phyloP scores from a whole-genome alignment of 495 filamentous ascomycete genomes.

The Tuber aestivum region DNA sequence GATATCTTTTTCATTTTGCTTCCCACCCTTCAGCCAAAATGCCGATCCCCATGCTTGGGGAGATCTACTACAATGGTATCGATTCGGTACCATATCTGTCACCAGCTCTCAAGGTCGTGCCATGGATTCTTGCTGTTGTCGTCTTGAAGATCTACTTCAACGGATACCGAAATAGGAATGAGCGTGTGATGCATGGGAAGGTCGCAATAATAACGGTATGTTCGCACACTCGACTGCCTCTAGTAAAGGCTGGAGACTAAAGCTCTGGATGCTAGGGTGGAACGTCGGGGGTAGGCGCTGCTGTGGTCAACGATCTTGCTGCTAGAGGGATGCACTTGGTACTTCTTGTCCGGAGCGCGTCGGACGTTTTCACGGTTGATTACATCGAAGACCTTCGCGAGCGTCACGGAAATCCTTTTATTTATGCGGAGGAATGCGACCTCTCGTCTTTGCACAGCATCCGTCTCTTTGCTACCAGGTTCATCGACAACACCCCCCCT shows the following conservation, averaged over 20 bases:
- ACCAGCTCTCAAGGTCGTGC: conserved; percentile 54
- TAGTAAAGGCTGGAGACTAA: conserved; percentile 18
- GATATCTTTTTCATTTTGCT: conserved; percentile 3
- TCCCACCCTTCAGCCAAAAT: conserved; percentile 48
- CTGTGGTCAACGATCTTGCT: conserved; percentile 66
- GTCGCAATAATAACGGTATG: conserved; percentile 84
- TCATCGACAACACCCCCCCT: conserved; percentile 91
- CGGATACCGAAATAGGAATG: conserved; percentile 67
- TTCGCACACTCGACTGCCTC: neutral
- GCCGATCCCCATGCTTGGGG: conserved; percentile 69
- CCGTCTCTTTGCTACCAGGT: conserved; percentile 92
- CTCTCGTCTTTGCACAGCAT: conserved; percentile 79
- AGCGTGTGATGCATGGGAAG: conserved; percentile 84
- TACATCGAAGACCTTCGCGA: conserved; percentile 82
- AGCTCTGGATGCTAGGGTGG: conserved; percentile 57
- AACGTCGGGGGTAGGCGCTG: conserved; percentile 86
- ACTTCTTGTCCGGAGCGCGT: conserved; percentile 74
- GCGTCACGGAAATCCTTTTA: conserved; percentile 74
- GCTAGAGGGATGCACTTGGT: conserved; percentile 81
- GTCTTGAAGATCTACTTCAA: conserved; percentile 71
- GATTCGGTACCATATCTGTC: conserved; percentile 60
- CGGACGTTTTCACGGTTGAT: conserved; percentile 83
- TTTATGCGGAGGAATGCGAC: conserved; percentile 93
- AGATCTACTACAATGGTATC: conserved; percentile 59
- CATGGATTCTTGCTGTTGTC: conserved; percentile 56